Evolutionary conservation across 495 filamentous ascomycete species (phyloP).

Genomic region (Xylaria bambusicola): DNA sequence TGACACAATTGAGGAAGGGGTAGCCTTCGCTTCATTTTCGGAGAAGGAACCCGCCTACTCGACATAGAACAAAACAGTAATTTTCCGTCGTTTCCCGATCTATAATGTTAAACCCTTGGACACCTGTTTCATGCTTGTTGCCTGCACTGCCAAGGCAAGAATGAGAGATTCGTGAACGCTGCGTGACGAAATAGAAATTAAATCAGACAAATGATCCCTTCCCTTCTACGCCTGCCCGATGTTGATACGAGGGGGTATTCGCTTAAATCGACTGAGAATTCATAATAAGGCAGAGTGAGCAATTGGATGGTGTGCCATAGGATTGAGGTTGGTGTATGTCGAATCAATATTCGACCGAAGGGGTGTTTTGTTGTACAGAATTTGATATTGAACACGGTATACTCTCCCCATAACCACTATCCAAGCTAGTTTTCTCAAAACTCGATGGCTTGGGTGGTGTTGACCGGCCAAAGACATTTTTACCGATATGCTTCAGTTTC

Average conservation of each 20-base stretch:
- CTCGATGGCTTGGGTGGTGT: slow-evolving; percentile 46
- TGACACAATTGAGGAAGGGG: background rate
- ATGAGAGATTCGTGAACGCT: slow-evolving; percentile 11
- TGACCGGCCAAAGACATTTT: slow-evolving; percentile 51
- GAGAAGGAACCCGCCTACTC: slow-evolving; percentile 18
- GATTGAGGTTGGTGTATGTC: slow-evolving; percentile 2
- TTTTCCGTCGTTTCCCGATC: slow-evolving; percentile 37
- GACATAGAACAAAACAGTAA: slow-evolving; percentile 20
- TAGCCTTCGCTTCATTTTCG: slow-evolving; percentile 5
- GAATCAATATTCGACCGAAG: slow-evolving; percentile 9
- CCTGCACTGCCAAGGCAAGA: slow-evolving; percentile 6
- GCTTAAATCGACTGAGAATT: slow-evolving; percentile 14
- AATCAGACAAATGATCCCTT: slow-evolving; percentile 8
- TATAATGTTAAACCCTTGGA: slow-evolving; percentile 33
- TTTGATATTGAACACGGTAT: slow-evolving; percentile 22
- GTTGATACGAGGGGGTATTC: slow-evolving; percentile 15
- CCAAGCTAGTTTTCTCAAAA: slow-evolving; percentile 42
- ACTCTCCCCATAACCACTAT: slow-evolving; percentile 29
- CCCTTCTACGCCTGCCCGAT: slow-evolving; percentile 15
- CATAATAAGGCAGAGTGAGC: background rate
- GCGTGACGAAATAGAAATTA: slow-evolving; percentile 13
- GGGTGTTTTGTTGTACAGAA: slow-evolving; percentile 15
- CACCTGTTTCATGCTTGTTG: slow-evolving; percentile 34
- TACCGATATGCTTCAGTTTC: slow-evolving; percentile 51
- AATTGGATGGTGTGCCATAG: background rate